These are phyloP conservation scores for Xylaria longipes DNA, from an alignment of 495 filamentous ascomycete species.

Conservation along the genomic window DNA sequence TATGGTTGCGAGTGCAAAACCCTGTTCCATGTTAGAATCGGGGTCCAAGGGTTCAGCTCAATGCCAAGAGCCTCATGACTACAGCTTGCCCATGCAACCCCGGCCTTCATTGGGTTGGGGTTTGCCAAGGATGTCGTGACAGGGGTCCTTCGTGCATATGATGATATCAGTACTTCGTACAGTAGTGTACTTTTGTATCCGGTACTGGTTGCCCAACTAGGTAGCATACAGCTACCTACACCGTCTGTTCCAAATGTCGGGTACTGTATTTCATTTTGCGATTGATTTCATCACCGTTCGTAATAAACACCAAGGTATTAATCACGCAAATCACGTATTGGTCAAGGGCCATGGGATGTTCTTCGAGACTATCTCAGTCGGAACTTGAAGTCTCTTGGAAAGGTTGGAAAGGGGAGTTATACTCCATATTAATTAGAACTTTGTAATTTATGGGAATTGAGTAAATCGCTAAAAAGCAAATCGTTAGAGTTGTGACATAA, in stretches of 20 bases:
- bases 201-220: constrained; percentile 4
- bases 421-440: not conserved
- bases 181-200: not conserved
- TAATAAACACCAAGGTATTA: not conserved
- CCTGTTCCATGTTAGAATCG: constrained; percentile 1
- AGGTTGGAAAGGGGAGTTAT: not conserved
- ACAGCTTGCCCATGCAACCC: not conserved
- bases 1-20: not conserved
- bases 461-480: not conserved
- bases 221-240: not conserved
- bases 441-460: not conserved
- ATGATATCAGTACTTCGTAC: not conserved
- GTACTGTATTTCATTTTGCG: not conserved
- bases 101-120: not conserved
- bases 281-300: not conserved
- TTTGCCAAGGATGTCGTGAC: not conserved
- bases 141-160: not conserved
- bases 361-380: not conserved
- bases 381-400: too few relatives aligned
- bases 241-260: not conserved
- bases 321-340: not conserved
- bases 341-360: not conserved
- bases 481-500: not conserved
- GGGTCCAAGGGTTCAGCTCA: not conserved
- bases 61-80: not conserved